Evolutionary conservation across 2,329 filamentous ascomycete genomes (phyloP).

Genomic region (Zymoseptoria ardabiliae): DNA sequence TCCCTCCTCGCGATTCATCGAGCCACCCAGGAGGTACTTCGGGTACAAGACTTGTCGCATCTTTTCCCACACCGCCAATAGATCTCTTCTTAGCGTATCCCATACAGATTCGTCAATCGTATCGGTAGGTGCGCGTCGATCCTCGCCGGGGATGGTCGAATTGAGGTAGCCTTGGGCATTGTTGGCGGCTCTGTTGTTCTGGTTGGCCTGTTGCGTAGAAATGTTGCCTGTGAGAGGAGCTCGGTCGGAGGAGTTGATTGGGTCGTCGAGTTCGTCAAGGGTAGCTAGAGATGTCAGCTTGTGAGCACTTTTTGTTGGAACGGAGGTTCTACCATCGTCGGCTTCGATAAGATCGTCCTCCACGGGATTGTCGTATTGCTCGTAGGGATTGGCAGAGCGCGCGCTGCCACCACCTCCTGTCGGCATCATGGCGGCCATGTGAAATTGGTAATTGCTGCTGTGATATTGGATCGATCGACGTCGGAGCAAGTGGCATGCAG

Average conservation of each 20-base stretch:
- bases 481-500: background rate
- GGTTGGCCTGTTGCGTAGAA: slow-evolving; percentile 41
- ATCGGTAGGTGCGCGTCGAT: slow-evolving; percentile 79
- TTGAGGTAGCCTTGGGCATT: slow-evolving; percentile 78
- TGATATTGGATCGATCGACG: background rate
- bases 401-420: slow-evolving; percentile 9
- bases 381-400: slow-evolving; percentile 24
- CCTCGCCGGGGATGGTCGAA: slow-evolving; percentile 83
- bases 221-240: slow-evolving; percentile 82
- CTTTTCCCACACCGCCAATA: slow-evolving; percentile 93
- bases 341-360: slow-evolving; percentile 48
- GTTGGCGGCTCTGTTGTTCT: slow-evolving; percentile 46
- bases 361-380: slow-evolving; percentile 39
- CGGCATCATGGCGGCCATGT: slow-evolving; percentile 18
- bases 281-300: slow-evolving; percentile 51
- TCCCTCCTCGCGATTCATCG: slow-evolving; percentile 44
- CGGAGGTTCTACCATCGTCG: slow-evolving; percentile 40
- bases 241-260: slow-evolving; percentile 55
- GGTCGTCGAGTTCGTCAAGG: slow-evolving; percentile 70
- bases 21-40: slow-evolving; percentile 75
- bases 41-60: slow-evolving; percentile 96
- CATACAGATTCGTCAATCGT: slow-evolving; percentile 97
- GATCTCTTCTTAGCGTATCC: slow-evolving; percentile 89
- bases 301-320: background rate
- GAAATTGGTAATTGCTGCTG: background rate